Base-by-base conservation (phyloP, 2,329 filamentous ascomycete genomes). In the Harringtonia aguacate region DNA sequence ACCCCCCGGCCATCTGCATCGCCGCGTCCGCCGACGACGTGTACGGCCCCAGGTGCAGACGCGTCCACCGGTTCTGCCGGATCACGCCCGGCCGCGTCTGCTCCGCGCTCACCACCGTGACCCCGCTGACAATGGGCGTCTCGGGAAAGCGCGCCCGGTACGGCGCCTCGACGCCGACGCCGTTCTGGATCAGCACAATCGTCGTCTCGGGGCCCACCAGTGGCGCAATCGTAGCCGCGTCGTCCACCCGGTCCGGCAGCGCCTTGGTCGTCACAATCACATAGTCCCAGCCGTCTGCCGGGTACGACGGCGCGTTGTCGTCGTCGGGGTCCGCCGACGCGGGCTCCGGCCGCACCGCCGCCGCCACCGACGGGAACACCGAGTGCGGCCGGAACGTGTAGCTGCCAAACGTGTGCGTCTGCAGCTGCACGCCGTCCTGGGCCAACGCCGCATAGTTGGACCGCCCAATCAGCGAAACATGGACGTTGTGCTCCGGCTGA, bases 241-340 rank as follows among this genome's bases (percentile, higher is more conserved):
- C 80, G 55, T 77, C 75, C 20, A 75, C 69, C 14, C 66, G 60
- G 56, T 84, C 79, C 0, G 81, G 80, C 10, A 85, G 66, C 1
- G 80, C 80, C 59, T 86, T 86, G 18, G 81, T 85, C 13, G 77
- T 81, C 36, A 85, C 76, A 43, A 86, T 68, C 36, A 86, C 71
- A 56, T 75, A 84, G 61, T 85, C 77, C 59, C 59, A 62, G 30
- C 47, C 48, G 20, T 43, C 21, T 6, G 5, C 10, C 6, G 35
- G 29, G 36, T 18, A 12, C 33, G 3, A 6, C 24, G 24, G 24
- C 24, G 13, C 22, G 14, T 18, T 28, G 20, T 29, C 40, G 18
- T 17, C 30, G 4, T 27, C 24, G 10, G 6, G 6, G 7, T 27
- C 13, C 15, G 15, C n/a, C 40, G 43, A 15, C 41, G 14, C 36